A percentile compares a stretch with the other conserved stretches of the same genome.
Conservation (phyloP, 352 stramenopile genomes). For the Elongisporangium prolatum region DNA sequence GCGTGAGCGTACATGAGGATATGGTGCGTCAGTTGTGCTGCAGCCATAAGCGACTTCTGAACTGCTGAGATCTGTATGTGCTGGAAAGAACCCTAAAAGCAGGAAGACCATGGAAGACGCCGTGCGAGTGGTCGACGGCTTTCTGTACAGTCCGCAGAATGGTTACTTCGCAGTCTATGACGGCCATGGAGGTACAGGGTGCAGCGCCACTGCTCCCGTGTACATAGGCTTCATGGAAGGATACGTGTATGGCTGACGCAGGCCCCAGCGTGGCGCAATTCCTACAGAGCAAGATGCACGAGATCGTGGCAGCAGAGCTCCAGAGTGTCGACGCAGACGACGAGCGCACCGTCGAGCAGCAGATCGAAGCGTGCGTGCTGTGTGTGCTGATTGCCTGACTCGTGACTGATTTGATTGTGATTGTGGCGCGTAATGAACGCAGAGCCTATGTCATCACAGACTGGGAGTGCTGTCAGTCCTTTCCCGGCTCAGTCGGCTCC, state of each 20-base stretch:
- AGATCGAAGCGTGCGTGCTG: constrained; percentile 43
- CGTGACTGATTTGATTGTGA: background rate
- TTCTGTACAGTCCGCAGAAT: constrained; percentile 39
- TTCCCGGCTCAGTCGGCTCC: constrained; percentile 41
- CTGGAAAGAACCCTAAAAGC: constrained; percentile 52
- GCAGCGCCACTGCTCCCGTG: too few species aligned
- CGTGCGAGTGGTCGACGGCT: constrained; percentile 67
- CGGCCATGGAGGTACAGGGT: constrained; percentile 56
- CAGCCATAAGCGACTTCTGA: background rate
- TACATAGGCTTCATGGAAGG: background rate
- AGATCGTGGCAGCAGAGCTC: constrained; percentile 55
- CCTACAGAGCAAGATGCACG: constrained; percentile 58
- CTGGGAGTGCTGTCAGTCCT: constrained; percentile 60
- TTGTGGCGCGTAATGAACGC: background rate
- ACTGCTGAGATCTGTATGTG: background rate
- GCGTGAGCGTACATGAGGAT: constrained; percentile 72
- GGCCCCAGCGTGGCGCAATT: constrained; percentile 65
- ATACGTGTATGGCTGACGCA: constrained; percentile 9
- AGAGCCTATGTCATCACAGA: constrained; percentile 79
- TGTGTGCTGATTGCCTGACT: background rate
- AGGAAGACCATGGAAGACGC: constrained; percentile 85
- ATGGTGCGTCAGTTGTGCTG: constrained; percentile 37
- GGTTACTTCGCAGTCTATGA: constrained; percentile 82
- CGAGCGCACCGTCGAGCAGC: constrained; percentile 40
- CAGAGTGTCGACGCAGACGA: constrained; percentile 21